These are phyloP conservation scores for Wickerhamomyces kurtzmanii DNA, from an alignment of 805 yeast genomes.

Conservation along the genomic window DNA sequence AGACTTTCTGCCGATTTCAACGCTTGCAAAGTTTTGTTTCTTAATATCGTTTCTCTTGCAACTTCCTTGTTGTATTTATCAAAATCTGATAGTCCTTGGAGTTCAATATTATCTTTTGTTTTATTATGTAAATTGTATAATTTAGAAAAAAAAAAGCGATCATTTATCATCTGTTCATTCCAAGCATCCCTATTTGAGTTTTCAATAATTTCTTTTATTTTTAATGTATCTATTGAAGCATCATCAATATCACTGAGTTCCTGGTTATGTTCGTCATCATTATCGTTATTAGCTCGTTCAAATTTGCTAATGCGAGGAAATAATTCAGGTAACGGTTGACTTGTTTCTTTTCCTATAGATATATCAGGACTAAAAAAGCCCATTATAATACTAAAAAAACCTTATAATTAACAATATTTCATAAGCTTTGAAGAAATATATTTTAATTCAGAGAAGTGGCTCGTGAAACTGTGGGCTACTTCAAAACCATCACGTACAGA, in stretches of 20 bases:
- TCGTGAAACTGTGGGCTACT: too few species aligned
- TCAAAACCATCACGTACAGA: too few species aligned
- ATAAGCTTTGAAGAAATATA: too few species aligned
- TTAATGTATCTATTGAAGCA: conserved; percentile 7
- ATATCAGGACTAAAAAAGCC: too few species aligned
- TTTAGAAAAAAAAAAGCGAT: conserved; percentile 19
- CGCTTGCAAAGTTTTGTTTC: conserved; percentile 14
- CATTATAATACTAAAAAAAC: too few species aligned
- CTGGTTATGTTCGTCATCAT: background rate
- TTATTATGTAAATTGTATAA: conserved; percentile 5
- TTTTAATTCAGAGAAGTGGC: too few species aligned
- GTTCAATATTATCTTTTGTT: conserved; percentile 3
- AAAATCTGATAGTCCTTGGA: conserved; percentile 18
- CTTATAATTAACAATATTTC: too few species aligned
- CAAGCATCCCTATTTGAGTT: conserved; percentile 9
- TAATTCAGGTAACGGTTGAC: too few species aligned
- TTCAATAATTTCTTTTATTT: conserved; percentile 7
- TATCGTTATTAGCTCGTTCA: too few species aligned
- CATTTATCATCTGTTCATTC: conserved; percentile 13
- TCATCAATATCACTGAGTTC: conserved; percentile 4
- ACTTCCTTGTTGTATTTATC: conserved; percentile 22
- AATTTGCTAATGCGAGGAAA: too few species aligned
- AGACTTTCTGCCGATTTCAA: conserved; percentile 4
- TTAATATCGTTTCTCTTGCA: conserved; percentile 19
- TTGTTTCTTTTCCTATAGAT: too few species aligned